Conservation (phyloP, 179 eudicot species). For the Patellifolia procumbens region DNA sequence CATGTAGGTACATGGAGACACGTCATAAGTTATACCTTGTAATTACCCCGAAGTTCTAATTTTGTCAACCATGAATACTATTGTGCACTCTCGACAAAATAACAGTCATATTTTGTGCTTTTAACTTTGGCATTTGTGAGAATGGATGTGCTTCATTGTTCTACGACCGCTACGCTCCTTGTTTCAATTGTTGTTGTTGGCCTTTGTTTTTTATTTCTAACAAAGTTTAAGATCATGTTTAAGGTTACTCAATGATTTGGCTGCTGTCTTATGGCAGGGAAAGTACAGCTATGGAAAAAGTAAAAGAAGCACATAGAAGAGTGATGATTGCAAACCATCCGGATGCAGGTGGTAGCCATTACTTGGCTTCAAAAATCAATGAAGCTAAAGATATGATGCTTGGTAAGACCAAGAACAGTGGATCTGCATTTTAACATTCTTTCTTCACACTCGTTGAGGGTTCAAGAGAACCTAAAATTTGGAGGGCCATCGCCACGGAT, state of each 20-base stretch:
- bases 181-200: background rate
- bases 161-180: background rate
- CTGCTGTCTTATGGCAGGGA: constrained; percentile 45
- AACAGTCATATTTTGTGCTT: too few species aligned
- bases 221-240: background rate
- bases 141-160: too few species aligned
- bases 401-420: constrained; percentile 50
- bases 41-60: too few species aligned
- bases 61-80: too few species aligned
- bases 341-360: constrained; percentile 89
- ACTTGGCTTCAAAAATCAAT: constrained; percentile 72
- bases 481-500: too few species aligned
- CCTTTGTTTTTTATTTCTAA: background rate
- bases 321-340: constrained; percentile 91
- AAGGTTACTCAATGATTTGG: background rate
- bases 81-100: too few species aligned
- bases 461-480: too few species aligned
- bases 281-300: constrained; percentile 54
- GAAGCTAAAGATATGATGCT: constrained; percentile 77
- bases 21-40: too few species aligned
- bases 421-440: constrained; percentile 51
- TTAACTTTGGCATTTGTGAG: too few species aligned
- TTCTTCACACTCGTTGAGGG: background rate
- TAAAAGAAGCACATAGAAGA: constrained; percentile 73
- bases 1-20: too few species aligned